Evolutionary conservation across 371 early-diverging fungal species (phyloP).

Genomic region (Mucor circinelloides): DNA sequence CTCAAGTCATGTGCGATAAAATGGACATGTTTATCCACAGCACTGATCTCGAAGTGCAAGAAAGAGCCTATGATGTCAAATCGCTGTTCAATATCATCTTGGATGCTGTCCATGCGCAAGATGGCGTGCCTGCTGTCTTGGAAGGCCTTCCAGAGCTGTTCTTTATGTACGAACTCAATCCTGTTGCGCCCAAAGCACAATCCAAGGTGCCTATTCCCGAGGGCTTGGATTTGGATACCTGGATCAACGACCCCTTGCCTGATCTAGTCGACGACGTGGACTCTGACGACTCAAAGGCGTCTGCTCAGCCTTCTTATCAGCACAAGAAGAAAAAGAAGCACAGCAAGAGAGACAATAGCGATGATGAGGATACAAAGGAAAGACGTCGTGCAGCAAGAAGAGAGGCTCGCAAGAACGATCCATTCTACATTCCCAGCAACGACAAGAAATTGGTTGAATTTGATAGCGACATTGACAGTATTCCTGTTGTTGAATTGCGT

Average conservation of each 20-base stretch:
- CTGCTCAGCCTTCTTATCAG: not conserved
- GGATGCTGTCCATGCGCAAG: constrained; percentile 21
- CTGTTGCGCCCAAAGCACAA: constrained; percentile 92
- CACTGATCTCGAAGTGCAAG: constrained; percentile 82
- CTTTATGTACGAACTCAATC: constrained; percentile 85
- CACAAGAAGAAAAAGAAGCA: constrained; percentile 30
- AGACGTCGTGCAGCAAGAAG: constrained; percentile 64
- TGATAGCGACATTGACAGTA: constrained; percentile 68
- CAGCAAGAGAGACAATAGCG: constrained; percentile 31
- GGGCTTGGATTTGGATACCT: constrained; percentile 83
- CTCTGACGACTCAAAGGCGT: constrained; percentile 28
- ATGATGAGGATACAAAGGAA: constrained; percentile 46
- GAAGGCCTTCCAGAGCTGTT: constrained; percentile 65
- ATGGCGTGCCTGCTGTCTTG: constrained; percentile 34
- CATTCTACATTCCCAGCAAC: constrained; percentile 66
- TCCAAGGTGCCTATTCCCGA: constrained; percentile 87
- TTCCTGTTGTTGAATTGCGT: constrained; percentile 78
- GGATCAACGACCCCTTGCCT: constrained; percentile 76
- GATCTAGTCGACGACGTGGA: constrained; percentile 53
- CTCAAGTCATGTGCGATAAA: constrained; percentile 55
- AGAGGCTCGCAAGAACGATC: constrained; percentile 70
- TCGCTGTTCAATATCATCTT: constrained; percentile 62
- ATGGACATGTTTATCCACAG: constrained; percentile 56
- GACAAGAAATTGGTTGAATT: constrained; percentile 30
- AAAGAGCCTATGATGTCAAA: constrained; percentile 63